phyloP scores from a whole-genome alignment of 305 asterid genomes.

The Fraxinus angustifolia region DNA sequence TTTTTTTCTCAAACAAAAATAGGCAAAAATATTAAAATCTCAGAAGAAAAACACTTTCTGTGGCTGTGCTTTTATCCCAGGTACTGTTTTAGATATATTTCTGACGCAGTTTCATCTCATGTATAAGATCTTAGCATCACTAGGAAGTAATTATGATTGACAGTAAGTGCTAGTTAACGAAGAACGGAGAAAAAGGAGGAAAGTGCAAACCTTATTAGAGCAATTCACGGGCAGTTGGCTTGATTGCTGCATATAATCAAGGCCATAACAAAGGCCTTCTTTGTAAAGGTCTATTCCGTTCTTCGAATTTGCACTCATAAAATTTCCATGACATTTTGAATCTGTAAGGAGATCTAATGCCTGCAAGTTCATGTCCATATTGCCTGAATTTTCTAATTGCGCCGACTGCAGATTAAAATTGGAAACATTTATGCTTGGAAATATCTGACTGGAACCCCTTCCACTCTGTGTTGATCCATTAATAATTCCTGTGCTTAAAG shows the following conservation, averaged over 20 bases:
- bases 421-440: slow-evolving; percentile 52
- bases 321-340: slow-evolving; percentile 43
- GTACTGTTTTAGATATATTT: not conserved
- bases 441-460: slow-evolving; percentile 50
- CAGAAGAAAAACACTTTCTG: not conserved
- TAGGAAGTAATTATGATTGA: not conserved
- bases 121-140: not conserved
- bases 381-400: slow-evolving; percentile 25
- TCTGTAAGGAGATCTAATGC: slow-evolving; percentile 66
- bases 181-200: not conserved
- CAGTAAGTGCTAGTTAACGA: too few species aligned
- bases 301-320: slow-evolving; percentile 17
- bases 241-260: slow-evolving; percentile 45
- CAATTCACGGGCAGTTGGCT: slow-evolving; percentile 33
- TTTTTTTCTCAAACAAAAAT: not conserved
- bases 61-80: not conserved
- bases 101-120: not conserved
- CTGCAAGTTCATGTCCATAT: slow-evolving; percentile 53
- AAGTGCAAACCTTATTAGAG: slow-evolving; percentile 43
- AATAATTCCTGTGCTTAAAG: not conserved
- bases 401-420: slow-evolving; percentile 29
- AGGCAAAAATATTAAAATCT: not conserved
- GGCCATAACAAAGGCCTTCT: slow-evolving; percentile 35
- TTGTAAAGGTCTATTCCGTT: slow-evolving; percentile 29
- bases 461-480: slow-evolving; percentile 14